These are phyloP conservation scores for Hypoxylon sp. DNA, from an alignment of 2,329 filamentous ascomycete species.

Conservation along the genomic window DNA sequence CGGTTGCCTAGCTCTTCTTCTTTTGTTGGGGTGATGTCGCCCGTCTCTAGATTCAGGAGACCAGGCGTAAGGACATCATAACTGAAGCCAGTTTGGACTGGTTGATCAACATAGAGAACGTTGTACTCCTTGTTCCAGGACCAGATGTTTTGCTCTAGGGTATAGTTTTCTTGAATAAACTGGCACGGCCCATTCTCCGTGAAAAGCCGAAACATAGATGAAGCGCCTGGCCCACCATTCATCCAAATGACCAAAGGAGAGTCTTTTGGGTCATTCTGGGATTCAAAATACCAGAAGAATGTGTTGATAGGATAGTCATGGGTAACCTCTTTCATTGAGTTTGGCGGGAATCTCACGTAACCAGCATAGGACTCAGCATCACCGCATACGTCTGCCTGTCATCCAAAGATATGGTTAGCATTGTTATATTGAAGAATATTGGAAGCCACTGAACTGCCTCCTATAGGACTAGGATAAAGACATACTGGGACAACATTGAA, in stretches of 20 bases:
- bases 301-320: constrained; percentile 37
- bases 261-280: constrained; percentile 58
- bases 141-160: constrained; percentile 63
- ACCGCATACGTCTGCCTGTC: constrained; percentile 20
- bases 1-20: too few species aligned
- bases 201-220: constrained; percentile 63
- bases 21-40: constrained; percentile 31
- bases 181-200: constrained; percentile 57
- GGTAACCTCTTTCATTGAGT: constrained; percentile 18
- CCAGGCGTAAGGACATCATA: constrained; percentile 41
- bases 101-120: constrained; percentile 76
- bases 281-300: constrained; percentile 56
- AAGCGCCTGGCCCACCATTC: constrained; percentile 67
- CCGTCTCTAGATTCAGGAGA: constrained; percentile 29
- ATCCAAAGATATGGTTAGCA: constrained; percentile 7
- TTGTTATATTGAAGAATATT: constrained; percentile 7
- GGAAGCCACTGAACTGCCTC: too few species aligned
- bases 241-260: constrained; percentile 69
- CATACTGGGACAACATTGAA: too few species aligned
- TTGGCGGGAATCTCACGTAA: constrained; percentile 32
- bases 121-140: constrained; percentile 71
- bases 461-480: too few species aligned
- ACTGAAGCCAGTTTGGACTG: constrained; percentile 49
- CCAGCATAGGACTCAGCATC: constrained; percentile 33
- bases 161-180: constrained; percentile 58